phyloP scores from a whole-genome alignment of 495 filamentous ascomycete species.

The Xylaria venustula region DNA sequence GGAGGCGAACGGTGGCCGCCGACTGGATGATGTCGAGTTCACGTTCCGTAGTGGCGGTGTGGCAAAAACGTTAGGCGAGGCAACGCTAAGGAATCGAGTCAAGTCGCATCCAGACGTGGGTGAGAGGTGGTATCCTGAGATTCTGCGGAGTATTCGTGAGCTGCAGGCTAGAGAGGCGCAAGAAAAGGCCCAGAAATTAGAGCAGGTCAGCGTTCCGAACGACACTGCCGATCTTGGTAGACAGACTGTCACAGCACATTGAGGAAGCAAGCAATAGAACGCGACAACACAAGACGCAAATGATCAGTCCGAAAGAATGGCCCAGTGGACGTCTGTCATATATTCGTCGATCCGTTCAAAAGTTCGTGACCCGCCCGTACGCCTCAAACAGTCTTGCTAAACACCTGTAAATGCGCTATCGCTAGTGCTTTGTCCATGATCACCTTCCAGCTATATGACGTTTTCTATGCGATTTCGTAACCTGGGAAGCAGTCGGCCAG shows the following conservation, averaged over 20 bases:
- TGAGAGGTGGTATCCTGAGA: constrained; percentile 78
- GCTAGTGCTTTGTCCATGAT: neutral
- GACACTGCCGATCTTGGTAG: constrained; percentile 25
- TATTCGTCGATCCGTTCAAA: constrained; percentile 10
- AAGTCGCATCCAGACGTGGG: constrained; percentile 90
- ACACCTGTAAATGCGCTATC: constrained; percentile 17
- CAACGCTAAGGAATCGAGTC: constrained; percentile 81
- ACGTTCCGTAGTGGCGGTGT: constrained; percentile 64
- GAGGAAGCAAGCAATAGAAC: constrained; percentile 8
- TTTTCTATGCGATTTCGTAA: constrained; percentile 25
- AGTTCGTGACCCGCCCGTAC: constrained; percentile 1
- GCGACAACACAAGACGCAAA: neutral
- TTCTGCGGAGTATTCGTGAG: constrained; percentile 51
- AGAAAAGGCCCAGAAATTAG: constrained; percentile 23
- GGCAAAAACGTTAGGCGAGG: constrained; percentile 73
- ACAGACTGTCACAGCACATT: constrained; percentile 41
- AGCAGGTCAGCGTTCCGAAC: constrained; percentile 14
- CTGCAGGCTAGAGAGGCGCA: constrained; percentile 40
- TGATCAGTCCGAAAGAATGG: neutral
- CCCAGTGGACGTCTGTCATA: neutral
- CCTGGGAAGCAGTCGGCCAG: constrained; percentile 54
- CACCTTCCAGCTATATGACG: neutral
- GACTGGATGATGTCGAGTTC: constrained; percentile 72
- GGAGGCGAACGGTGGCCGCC: constrained; percentile 44
- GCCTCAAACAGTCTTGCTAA: constrained; percentile 12